Conservation (phyloP, 352 stramenopile species). For the Pythium phragmitis region DNA sequence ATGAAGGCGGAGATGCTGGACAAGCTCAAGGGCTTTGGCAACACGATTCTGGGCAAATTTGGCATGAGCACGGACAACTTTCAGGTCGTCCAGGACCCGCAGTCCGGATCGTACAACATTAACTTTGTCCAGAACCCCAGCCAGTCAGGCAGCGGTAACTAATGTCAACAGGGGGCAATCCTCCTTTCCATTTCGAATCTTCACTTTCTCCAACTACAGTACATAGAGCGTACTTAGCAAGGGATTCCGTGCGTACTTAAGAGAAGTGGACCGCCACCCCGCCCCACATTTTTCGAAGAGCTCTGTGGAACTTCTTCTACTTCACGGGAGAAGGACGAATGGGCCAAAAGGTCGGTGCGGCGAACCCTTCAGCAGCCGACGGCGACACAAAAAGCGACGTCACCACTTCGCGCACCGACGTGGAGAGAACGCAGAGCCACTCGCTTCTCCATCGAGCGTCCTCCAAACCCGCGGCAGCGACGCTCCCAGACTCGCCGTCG, state of each 20-base stretch:
- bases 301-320: no score
- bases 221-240: not conserved
- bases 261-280: not conserved
- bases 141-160: not conserved
- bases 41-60: conserved; percentile 98
- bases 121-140: conserved; percentile 86
- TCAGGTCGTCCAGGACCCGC: conserved; percentile 97
- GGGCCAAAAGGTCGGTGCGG: no score
- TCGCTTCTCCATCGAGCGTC: not conserved
- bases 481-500: not conserved
- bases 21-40: conserved; percentile 98
- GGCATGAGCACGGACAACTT: conserved; percentile 99
- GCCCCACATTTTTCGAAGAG: not conserved
- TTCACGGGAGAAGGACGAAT: no score
- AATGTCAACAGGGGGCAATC: not conserved
- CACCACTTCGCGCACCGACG: not conserved
- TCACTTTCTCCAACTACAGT: not conserved
- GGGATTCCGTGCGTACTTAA: not conserved
- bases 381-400: not conserved
- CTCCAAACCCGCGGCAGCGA: not conserved
- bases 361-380: not conserved
- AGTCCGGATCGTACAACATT: conserved; percentile 97
- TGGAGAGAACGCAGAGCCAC: not conserved
- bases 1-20: conserved; percentile 98
- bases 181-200: not conserved